Conservation (phyloP, 257 asterid species). For the Solanum bukasovii region DNA sequence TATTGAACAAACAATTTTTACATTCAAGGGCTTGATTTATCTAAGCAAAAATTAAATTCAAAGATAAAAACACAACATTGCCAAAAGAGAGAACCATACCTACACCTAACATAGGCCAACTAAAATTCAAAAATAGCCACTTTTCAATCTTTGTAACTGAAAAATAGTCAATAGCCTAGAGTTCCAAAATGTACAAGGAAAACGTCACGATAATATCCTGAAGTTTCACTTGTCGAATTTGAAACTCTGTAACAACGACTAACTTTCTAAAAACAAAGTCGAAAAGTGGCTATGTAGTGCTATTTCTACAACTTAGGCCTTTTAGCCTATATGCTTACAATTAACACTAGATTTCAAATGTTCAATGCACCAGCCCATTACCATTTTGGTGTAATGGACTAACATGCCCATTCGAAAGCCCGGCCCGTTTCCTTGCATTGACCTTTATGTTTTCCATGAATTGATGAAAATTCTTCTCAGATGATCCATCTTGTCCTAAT, state of each 20-base stretch:
- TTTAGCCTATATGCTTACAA: background rate
- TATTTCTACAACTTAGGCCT: background rate
- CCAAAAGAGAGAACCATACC: background rate
- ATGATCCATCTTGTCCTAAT: conserved; percentile 42
- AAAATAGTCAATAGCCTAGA: background rate
- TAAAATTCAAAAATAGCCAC: background rate
- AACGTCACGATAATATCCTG: background rate
- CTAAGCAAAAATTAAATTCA: background rate
- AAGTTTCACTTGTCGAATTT: background rate
- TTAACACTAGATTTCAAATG: background rate
- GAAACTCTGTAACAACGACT: background rate
- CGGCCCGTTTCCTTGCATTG: conserved; percentile 21
- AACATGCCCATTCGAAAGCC: conserved; percentile 9
- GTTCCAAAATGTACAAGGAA: background rate
- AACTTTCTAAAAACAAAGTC: background rate
- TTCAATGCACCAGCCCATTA: background rate
- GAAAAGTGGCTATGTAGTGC: background rate
- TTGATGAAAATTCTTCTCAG: conserved; percentile 29
- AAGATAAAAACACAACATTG: background rate
- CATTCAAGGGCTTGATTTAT: background rate
- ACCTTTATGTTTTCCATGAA: conserved; percentile 41
- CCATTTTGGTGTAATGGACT: background rate
- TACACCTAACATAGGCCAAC: background rate
- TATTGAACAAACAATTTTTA: background rate
- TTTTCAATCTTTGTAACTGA: background rate